phyloP scores from a whole-genome alignment of 192 early-diverging fungal genomes.

The Lobosporangium transversale region DNA sequence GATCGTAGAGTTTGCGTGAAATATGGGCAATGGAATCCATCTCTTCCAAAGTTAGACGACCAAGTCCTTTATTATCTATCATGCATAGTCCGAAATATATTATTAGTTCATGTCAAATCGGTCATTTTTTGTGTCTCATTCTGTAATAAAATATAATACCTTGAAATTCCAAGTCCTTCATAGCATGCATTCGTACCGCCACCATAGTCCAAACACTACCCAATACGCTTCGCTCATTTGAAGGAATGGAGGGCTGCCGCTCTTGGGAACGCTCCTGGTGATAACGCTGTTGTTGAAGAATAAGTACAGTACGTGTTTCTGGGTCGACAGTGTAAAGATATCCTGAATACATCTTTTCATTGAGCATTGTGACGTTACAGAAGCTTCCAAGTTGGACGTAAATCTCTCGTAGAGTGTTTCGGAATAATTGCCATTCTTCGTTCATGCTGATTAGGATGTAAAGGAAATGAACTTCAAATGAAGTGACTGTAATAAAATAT shows the following conservation, averaged over 20 bases:
- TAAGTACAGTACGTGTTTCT: constrained; percentile 32
- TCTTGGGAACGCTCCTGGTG: too few relatives aligned
- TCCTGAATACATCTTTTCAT: constrained; percentile 29
- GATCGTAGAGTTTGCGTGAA: background rate
- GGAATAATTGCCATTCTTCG: constrained; percentile 29
- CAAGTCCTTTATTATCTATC: background rate
- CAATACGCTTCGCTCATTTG: too few relatives aligned
- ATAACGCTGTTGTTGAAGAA: constrained; percentile 18
- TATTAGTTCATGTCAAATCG: too few relatives aligned
- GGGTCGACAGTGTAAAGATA: constrained; percentile 52
- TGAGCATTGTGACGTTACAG: constrained; percentile 23
- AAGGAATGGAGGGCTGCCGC: too few relatives aligned
- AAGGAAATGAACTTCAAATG: background rate
- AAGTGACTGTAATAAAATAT: background rate
- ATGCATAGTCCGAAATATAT: background rate
- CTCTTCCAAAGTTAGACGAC: constrained; percentile 11
- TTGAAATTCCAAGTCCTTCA: constrained; percentile 2
- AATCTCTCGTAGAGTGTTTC: constrained; percentile 22
- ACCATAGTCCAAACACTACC: constrained; percentile 7
- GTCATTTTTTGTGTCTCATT: background rate
- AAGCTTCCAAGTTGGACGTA: constrained; percentile 17
- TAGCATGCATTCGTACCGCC: constrained; percentile 26
- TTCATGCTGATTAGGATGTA: constrained; percentile 7
- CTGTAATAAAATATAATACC: background rate
- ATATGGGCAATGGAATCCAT: constrained; percentile 27